A percentile compares a stretch with the other conserved stretches of the same genome.
phyloP scores from a whole-genome alignment of 805 yeast species.

The Starmerella tilneyi region DNA sequence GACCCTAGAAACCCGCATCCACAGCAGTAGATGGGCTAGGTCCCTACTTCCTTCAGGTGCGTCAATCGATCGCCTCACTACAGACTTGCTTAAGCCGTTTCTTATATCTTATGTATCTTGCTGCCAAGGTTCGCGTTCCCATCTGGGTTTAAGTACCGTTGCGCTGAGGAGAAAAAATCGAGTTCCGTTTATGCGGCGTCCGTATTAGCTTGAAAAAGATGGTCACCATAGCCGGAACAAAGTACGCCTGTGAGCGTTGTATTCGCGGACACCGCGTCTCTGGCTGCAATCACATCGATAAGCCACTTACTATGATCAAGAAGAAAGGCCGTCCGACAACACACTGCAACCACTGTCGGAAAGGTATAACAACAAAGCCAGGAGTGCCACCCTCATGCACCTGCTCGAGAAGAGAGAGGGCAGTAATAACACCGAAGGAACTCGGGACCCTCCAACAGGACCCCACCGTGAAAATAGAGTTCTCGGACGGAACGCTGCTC shows the following conservation, averaged over 20 bases:
- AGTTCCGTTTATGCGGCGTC: too few relatives aligned
- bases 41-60: too few relatives aligned
- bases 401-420: background rate
- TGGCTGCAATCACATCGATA: constrained; percentile 84
- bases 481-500: background rate
- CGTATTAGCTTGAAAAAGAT: too few relatives aligned
- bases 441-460: background rate
- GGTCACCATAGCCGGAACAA: constrained; percentile 68
- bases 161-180: too few relatives aligned
- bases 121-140: too few relatives aligned
- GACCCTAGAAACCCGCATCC: too few relatives aligned
- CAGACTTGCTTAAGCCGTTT: too few relatives aligned
- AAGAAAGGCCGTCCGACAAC: constrained; percentile 95
- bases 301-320: constrained; percentile 82
- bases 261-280: constrained; percentile 95
- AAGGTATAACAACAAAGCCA: background rate
- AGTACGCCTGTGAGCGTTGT: constrained; percentile 93
- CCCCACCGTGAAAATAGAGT: background rate
- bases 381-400: too few relatives aligned
- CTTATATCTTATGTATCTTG: too few relatives aligned
- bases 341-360: constrained; percentile 68
- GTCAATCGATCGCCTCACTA: too few relatives aligned
- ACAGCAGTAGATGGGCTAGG: too few relatives aligned
- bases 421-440: background rate
- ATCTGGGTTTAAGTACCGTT: too few relatives aligned